Evolutionary conservation across 176 grass and related monocot genomes (phyloP).

Genomic region (Miscanthus lutarioriparius): DNA sequence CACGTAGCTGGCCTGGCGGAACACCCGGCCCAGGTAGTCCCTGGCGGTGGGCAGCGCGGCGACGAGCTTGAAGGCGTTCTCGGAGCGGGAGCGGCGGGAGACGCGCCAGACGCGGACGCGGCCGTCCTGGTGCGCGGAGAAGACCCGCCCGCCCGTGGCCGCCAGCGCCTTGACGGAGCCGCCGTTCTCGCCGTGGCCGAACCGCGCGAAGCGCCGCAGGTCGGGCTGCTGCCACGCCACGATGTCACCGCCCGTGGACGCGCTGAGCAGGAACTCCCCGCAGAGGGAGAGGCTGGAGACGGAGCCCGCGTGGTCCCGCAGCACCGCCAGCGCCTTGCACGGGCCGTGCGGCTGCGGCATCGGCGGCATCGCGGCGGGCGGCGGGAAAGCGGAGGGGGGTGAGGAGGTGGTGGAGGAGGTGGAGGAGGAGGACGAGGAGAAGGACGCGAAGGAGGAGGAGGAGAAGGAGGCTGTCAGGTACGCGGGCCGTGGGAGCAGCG

Average conservation of each 20-base stretch:
- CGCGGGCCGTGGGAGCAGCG: conserved; percentile 30
- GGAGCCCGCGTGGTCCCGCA: conserved; percentile 61
- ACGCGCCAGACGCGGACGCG: conserved; percentile 88
- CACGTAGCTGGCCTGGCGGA: conserved; percentile 79
- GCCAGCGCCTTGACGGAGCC: conserved; percentile 90
- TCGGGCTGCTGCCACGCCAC: conserved; percentile 86
- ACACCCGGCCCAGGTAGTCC: conserved; percentile 66
- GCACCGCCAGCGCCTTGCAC: conserved; percentile 65
- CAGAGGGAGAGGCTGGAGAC: conserved; percentile 81
- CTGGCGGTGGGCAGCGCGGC: conserved; percentile 75
- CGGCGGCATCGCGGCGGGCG: background rate
- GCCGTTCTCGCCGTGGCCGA: conserved; percentile 49
- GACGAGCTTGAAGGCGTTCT: conserved; percentile 81
- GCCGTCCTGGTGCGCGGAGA: conserved; percentile 92
- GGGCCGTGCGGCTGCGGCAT: background rate
- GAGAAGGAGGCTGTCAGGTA: background rate
- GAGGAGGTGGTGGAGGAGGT: background rate
- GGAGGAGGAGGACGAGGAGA: background rate
- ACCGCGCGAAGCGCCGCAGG: conserved; percentile 69
- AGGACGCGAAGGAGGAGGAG: background rate
- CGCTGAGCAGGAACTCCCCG: conserved; percentile 92
- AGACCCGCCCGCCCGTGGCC: conserved; percentile 52
- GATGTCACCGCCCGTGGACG: conserved; percentile 75
- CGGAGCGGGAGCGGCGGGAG: conserved; percentile 48
- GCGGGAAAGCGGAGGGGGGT: background rate